phyloP scores from a whole-genome alignment of 2,329 filamentous ascomycete genomes.

The Nannizziopsis barbatae region DNA sequence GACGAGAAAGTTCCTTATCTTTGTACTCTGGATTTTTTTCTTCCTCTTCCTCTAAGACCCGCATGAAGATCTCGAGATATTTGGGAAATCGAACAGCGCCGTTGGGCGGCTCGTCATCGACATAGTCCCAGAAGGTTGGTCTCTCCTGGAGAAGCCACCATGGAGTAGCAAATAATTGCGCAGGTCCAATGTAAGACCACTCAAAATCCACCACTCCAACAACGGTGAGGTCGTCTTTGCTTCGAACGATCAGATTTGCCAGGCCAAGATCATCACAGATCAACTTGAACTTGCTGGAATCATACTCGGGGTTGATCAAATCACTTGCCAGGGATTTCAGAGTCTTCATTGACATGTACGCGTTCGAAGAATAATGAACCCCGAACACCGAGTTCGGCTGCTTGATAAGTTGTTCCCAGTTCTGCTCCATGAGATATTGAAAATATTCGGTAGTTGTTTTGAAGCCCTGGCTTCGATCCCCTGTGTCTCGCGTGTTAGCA shows the following conservation, averaged over 20 bases:
- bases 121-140: slow-evolving; percentile 25
- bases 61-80: slow-evolving; percentile 24
- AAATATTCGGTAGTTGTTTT: slow-evolving; percentile 27
- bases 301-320: slow-evolving; percentile 20
- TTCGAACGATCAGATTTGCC: slow-evolving; percentile 30
- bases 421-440: slow-evolving; percentile 24
- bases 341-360: slow-evolving; percentile 24
- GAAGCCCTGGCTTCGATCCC: slow-evolving; percentile 21
- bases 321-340: slow-evolving; percentile 21
- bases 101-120: slow-evolving; percentile 18
- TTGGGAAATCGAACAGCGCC: slow-evolving; percentile 22
- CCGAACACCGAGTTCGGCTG: slow-evolving; percentile 26
- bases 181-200: slow-evolving; percentile 31
- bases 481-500: slow-evolving; percentile 17
- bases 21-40: slow-evolving; percentile 19
- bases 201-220: slow-evolving; percentile 30
- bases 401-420: slow-evolving; percentile 26
- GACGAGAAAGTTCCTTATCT: slow-evolving; percentile 23
- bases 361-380: slow-evolving; percentile 21
- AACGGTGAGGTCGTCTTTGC: slow-evolving; percentile 26
- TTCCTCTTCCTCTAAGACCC: slow-evolving; percentile 26
- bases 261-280: slow-evolving; percentile 31
- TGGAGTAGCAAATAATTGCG: slow-evolving; percentile 29
- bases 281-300: slow-evolving; percentile 27
- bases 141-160: slow-evolving; percentile 30